Evolutionary conservation across 495 filamentous ascomycete genomes (phyloP).

Genomic region (Bathelium albidoporum): DNA sequence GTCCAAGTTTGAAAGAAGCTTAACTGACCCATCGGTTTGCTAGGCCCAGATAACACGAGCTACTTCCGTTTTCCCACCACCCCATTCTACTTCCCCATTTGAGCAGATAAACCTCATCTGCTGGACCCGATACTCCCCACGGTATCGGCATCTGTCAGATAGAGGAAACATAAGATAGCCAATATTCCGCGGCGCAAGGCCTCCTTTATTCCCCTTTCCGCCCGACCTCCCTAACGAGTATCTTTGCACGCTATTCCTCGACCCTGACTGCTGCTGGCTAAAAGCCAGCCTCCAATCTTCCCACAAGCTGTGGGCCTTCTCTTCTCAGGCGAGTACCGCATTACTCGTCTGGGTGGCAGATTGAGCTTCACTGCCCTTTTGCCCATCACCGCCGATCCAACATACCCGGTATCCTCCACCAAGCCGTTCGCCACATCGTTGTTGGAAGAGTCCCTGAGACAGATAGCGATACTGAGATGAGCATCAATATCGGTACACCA

Average conservation of each 20-base stretch:
- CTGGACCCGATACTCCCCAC: conserved; percentile 79
- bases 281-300: conserved; percentile 31
- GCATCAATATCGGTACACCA: conserved; percentile 75
- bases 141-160: conserved; percentile 77
- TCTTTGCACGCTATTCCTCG: conserved; percentile 32
- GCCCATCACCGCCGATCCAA: conserved; percentile 13
- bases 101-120: conserved; percentile 69
- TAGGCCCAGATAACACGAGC: conserved; percentile 84
- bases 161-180: conserved; percentile 57
- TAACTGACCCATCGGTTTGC: conserved; percentile 9
- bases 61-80: conserved; percentile 20
- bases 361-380: conserved; percentile 50
- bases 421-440: background rate
- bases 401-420: background rate
- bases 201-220: conserved; percentile 71
- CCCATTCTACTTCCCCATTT: conserved; percentile 20
- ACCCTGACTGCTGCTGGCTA: conserved; percentile 37
- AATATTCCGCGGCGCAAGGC: conserved; percentile 79
- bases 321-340: conserved; percentile 79
- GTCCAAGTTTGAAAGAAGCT: background rate
- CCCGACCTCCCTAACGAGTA: conserved; percentile 78
- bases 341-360: conserved; percentile 84
- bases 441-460: background rate
- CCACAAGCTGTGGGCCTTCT: conserved; percentile 72
- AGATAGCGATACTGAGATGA: conserved; percentile 40